These are phyloP conservation scores for Leccinum uliginosum DNA, from an alignment of 768 basidiomycete species.

Conservation along the genomic window DNA sequence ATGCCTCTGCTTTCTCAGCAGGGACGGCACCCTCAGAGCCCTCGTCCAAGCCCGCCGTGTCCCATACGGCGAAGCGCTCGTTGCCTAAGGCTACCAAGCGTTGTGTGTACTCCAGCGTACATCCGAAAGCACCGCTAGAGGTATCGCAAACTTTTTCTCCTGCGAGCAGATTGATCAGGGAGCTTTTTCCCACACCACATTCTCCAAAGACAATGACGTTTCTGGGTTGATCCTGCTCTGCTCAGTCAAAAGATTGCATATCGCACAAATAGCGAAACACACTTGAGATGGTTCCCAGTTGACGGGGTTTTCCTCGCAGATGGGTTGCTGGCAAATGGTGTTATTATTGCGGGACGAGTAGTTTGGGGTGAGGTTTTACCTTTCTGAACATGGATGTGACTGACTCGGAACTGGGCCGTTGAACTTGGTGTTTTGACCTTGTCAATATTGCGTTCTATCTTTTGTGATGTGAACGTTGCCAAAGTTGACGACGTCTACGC, in stretches of 20 bases:
- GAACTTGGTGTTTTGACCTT: background rate
- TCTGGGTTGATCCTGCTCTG: constrained; percentile 12
- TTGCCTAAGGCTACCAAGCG: constrained; percentile 21
- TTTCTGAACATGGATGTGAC: constrained; percentile 2
- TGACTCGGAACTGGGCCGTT: background rate
- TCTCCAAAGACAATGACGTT: constrained; percentile 43
- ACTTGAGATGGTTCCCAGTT: constrained; percentile 6
- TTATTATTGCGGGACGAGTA: constrained; percentile 10
- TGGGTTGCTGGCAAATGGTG: constrained; percentile 7
- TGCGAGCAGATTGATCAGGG: constrained; percentile 40
- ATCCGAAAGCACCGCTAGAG: constrained; percentile 32
- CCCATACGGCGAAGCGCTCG: constrained; percentile 27
- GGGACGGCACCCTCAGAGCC: constrained; percentile 24
- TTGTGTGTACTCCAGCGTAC: constrained; percentile 30
- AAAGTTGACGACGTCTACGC: constrained; percentile 1
- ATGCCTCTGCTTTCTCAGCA: constrained; percentile 28
- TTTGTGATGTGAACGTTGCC: background rate
- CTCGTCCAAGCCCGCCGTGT: constrained; percentile 34
- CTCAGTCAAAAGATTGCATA: background rate
- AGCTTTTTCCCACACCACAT: constrained; percentile 41
- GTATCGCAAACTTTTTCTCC: constrained; percentile 22
- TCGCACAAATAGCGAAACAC: background rate
- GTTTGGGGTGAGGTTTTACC: constrained; percentile 8
- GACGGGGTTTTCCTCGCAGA: background rate
- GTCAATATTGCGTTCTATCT: constrained; percentile 4